Evolutionary conservation across 202 grass and related monocot species (phyloP).

Genomic region (Zoysia matrella): DNA sequence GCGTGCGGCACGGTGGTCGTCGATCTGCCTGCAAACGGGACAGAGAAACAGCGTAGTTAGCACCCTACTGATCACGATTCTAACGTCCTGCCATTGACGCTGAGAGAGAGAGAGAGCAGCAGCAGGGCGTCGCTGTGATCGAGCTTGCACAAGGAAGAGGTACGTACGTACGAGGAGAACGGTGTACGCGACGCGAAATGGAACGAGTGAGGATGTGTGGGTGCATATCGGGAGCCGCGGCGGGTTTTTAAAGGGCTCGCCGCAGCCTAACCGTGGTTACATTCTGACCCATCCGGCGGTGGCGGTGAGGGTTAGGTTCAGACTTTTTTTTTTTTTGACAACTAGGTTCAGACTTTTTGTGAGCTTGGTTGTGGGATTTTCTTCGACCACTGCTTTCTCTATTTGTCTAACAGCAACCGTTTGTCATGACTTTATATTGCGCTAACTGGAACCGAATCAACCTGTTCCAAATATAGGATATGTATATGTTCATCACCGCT

Average conservation of each 20-base stretch:
- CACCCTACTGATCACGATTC: neutral
- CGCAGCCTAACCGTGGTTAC: slow-evolving; percentile 3
- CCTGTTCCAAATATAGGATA: too few species aligned
- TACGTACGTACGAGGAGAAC: neutral
- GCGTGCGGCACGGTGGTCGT: too few species aligned
- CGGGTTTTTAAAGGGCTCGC: slow-evolving; percentile 48
- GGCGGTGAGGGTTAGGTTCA: slow-evolving; percentile 6
- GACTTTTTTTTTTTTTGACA: too few species aligned
- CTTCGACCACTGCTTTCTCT: neutral
- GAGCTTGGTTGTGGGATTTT: neutral
- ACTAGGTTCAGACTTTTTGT: neutral
- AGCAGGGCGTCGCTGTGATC: neutral
- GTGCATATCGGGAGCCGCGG: slow-evolving; percentile 1
- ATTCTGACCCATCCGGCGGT: neutral
- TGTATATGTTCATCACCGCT: too few species aligned
- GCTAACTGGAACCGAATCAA: too few species aligned
- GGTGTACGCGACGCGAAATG: slow-evolving; percentile 8
- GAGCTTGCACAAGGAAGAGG: neutral
- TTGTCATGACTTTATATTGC: too few species aligned
- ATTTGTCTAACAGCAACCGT: too few species aligned
- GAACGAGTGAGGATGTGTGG: neutral
- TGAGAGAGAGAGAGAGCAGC: neutral
- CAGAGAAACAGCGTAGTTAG: slow-evolving; percentile 34
- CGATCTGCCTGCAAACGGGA: neutral
- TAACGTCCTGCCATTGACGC: neutral